Evolutionary conservation across 2,329 filamentous ascomycete species (phyloP).

Genomic region (Sporothrix variecibatus): DNA sequence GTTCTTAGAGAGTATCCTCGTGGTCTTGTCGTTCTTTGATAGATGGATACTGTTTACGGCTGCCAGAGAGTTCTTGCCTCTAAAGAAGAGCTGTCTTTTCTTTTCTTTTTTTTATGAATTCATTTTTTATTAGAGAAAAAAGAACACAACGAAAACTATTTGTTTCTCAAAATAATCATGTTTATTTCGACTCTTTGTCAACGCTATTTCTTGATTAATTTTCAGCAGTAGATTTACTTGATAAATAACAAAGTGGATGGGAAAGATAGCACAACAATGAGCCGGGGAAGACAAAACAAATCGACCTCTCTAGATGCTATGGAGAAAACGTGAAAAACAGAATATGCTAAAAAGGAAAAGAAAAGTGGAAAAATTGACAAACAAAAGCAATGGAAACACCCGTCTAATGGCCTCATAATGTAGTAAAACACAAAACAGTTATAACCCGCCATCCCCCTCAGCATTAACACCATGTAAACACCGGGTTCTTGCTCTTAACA

Average conservation of each 20-base stretch:
- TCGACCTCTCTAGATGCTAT: slow-evolving; percentile 2
- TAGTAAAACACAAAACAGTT: not conserved
- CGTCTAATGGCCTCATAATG: slow-evolving; percentile 3
- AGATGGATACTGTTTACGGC: too few relatives aligned
- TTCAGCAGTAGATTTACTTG: not conserved
- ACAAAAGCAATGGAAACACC: not conserved
- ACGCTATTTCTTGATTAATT: too few relatives aligned
- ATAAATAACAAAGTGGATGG: not conserved
- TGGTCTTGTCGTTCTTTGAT: too few relatives aligned
- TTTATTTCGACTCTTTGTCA: too few relatives aligned
- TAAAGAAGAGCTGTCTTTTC: too few relatives aligned
- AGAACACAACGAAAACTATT: too few relatives aligned
- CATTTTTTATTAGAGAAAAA: too few relatives aligned
- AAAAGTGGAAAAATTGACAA: not conserved
- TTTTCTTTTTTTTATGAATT: too few relatives aligned
- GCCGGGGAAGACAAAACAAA: not conserved
- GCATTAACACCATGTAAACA: slow-evolving; percentile 91
- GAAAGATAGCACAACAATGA: not conserved
- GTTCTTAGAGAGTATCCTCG: not conserved
- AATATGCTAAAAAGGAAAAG: not conserved
- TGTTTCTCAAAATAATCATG: too few relatives aligned
- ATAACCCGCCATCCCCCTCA: not conserved
- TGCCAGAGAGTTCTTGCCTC: too few relatives aligned
- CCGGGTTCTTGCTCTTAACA: slow-evolving; percentile 91
- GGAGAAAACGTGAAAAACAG: not conserved